These are phyloP conservation scores for Biscogniauxia marginata DNA, from an alignment of 2,329 filamentous ascomycete genomes.

Conservation along the genomic window DNA sequence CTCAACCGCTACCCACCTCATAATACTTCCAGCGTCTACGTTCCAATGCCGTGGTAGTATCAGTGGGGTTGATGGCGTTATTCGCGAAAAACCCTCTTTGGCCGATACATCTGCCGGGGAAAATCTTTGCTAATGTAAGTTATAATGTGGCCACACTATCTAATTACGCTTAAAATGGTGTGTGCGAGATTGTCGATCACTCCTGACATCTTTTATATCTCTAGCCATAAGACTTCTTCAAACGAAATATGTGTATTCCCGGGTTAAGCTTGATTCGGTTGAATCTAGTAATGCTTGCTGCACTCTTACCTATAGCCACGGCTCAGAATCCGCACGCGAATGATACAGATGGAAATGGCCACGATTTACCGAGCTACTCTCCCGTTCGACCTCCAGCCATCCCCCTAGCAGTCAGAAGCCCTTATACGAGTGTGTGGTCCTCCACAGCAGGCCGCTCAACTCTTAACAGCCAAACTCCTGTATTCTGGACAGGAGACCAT, in stretches of 20 bases:
- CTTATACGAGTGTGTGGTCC: conserved; percentile 60
- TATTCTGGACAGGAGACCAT: conserved; percentile 66
- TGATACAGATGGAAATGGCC: not conserved
- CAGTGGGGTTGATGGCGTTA: not conserved
- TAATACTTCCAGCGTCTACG: no score
- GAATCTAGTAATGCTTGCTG: not conserved
- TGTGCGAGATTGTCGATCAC: not conserved
- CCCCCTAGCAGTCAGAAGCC: conserved; percentile 56
- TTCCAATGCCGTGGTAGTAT: not conserved
- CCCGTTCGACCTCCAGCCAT: conserved; percentile 53
- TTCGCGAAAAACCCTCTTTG: not conserved
- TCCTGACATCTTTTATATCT: not conserved
- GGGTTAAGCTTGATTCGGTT: not conserved
- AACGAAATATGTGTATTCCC: not conserved
- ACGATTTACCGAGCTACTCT: conserved; percentile 35
- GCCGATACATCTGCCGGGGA: not conserved
- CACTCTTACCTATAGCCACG: not conserved
- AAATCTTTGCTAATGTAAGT: not conserved
- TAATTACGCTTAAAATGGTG: not conserved
- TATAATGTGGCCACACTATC: not conserved
- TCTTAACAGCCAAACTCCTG: conserved; percentile 74
- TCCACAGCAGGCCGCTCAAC: conserved; percentile 65
- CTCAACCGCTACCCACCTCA: not conserved
- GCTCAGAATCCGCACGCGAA: not conserved
- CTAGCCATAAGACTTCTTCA: not conserved